Evolutionary conservation across 2,329 filamentous ascomycete genomes (phyloP), one percentile per base, ranked within the genome.

Genomic region (Fusarium avenaceum): DNA sequence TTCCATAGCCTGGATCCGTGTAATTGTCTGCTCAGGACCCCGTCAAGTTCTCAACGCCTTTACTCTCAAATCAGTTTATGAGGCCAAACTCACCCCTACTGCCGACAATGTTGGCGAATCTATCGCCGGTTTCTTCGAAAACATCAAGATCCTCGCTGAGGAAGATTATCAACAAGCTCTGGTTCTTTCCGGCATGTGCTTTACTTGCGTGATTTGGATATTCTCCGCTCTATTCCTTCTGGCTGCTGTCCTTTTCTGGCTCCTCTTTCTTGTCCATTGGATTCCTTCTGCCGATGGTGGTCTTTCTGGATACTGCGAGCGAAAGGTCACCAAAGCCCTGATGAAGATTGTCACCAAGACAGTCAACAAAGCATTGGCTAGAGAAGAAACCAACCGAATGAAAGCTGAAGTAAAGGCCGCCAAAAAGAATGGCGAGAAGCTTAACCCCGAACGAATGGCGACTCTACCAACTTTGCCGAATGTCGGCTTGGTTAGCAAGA

Each of bases 221-320:
- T 89, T 98, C 72, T 91, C 92, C 1, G 87, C 92, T 7, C 76
- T 98, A 3, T 89, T 87, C 43, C 84, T 98, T 50, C 81, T 95
- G n/a, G 76, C 92, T 11, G 93, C 92, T 0, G 82, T 89, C 22
- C 73, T 96, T 2, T 89, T 97, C 63, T 98, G 97, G 79, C 79
- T 97, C 38, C 87, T 93, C 73, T 99, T 97, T 78, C 85, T 99
- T 7, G 97, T 92, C 87, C 92, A 96, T 79, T 96, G 95, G 80
- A 95, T 99, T 64, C 94, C 94, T 2, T 86, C 87, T 35, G 84
- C 88, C 13, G 94, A 97, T 74, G 93, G 93, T 7, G 90, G 92
- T 9, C 84, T 99, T 30, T 88, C 89, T 7, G 89, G 90, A 26
- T 99, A 97, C 81, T 98, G 96, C 77, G 91, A 92, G 65, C 90